These are phyloP conservation scores for Fraxinus dipetala DNA, from an alignment of 305 asterid species.

Conservation along the genomic window DNA sequence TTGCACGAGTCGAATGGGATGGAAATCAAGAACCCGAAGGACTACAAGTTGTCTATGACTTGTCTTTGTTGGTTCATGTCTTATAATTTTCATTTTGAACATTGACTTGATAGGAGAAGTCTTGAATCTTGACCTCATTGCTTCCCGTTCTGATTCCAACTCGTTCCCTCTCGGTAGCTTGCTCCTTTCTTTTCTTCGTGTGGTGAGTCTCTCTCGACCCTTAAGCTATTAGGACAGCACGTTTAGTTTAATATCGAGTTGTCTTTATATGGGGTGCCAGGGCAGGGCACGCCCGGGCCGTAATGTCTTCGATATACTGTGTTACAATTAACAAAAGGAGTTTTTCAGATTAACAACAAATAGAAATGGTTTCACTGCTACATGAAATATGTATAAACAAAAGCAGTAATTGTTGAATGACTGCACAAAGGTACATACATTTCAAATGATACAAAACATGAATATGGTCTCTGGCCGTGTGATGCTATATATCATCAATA, in stretches of 20 bases:
- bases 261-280: too few species aligned
- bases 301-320: too few species aligned
- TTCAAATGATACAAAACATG: constrained; percentile 9
- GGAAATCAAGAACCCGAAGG: background rate
- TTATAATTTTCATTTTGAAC: too few species aligned
- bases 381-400: background rate
- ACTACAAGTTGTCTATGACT: background rate
- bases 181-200: too few species aligned
- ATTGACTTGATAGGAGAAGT: too few species aligned
- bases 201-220: background rate
- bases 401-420: background rate
- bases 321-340: background rate
- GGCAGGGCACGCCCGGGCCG: too few species aligned
- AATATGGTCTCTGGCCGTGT: background rate
- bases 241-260: too few species aligned
- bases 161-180: too few species aligned
- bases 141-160: too few species aligned
- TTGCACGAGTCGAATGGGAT: background rate
- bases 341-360: background rate
- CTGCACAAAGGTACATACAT: background rate
- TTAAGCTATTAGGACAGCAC: too few species aligned
- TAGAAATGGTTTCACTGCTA: background rate
- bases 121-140: too few species aligned
- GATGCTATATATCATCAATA: constrained; percentile 14
- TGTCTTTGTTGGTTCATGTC: background rate